Evolutionary conservation across 257 asterid genomes (phyloP), one percentile per base, ranked within the genome.

Genomic region (Ehretia macrophylla): DNA sequence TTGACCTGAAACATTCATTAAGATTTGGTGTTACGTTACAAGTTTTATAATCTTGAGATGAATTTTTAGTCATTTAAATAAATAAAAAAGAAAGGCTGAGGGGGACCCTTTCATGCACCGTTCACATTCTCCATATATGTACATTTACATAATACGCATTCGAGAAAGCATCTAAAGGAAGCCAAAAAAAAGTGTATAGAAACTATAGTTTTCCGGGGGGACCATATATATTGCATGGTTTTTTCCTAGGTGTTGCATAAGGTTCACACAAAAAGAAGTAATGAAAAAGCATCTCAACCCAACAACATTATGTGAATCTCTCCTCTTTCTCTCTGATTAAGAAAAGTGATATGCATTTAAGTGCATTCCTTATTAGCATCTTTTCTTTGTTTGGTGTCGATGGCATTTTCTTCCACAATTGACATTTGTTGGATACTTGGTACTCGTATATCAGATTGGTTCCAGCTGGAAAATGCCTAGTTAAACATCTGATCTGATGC

Each of bases 401-500:
- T 65, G 62, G 60, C 59, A 61, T 61, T 70, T 65, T 50, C 57
- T 66, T 55, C 68, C 45, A 64, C 17, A 39, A 61, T 61, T 69
- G 67, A 66, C 62, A 65, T 66, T 67, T 74, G 55, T 71, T 65
- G 68, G 65, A 68, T 47, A 56, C 56, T 44, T 27, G 27, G 20
- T 37, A 14, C 35, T 68, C 56, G 21, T 56, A 56, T 39, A 60
- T 56, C 64, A 63, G 45, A 67, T 64, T 69, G 76, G 70, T 65
- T 69, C 72, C 88, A 82, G 82, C 81, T 78, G 83, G 78, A 58
- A 50, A 32, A 71, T 58, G 46, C 66, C 49, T 42, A 39, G 48
- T 50, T 69, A 38, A 39, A 63, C 65, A 53, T 64, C 62, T 61
- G 51, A 50, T 72, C 32, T 67, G 79, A 72, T 74, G 77, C 48